A percentile compares a stretch with the other conserved stretches of the same genome.
phyloP scores from a whole-genome alignment of 345 rosid species.

The Aquilaria sinensis region DNA sequence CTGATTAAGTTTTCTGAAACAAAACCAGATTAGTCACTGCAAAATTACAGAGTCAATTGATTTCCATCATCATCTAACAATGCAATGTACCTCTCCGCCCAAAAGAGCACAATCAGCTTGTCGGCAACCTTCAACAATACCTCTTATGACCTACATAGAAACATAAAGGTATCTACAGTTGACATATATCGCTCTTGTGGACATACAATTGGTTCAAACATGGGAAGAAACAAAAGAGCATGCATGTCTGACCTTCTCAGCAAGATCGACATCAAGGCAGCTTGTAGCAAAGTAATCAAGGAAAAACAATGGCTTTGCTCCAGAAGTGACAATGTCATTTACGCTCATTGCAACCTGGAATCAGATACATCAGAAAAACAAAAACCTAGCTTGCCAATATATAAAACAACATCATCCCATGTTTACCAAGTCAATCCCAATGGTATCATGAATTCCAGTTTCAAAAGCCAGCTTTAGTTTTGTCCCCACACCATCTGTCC shows the following conservation, averaged over 20 bases:
- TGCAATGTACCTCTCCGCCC: conserved; percentile 81
- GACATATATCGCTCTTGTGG: not conserved
- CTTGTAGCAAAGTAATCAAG: conserved; percentile 96
- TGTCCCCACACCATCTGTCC: conserved; percentile 99
- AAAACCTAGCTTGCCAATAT: not conserved
- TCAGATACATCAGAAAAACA: not conserved
- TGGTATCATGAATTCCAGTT: conserved; percentile 81
- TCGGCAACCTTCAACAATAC: conserved; percentile 86
- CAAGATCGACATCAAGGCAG: conserved; percentile 90
- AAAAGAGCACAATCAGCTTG: conserved; percentile 78
- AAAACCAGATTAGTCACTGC: not conserved
- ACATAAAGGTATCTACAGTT: conserved; percentile 1
- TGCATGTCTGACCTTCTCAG: conserved; percentile 62
- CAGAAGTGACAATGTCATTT: conserved; percentile 92
- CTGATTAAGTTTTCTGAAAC: not conserved
- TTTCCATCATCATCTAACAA: too few species aligned
- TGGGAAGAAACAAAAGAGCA: not conserved
- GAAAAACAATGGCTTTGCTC: conserved; percentile 90
- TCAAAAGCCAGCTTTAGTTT: conserved; percentile 93
- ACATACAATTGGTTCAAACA: not conserved
- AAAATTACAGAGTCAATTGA: too few species aligned
- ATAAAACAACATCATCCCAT: not conserved
- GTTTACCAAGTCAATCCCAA: conserved; percentile 88
- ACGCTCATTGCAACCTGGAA: conserved; percentile 95
- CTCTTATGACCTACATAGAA: conserved; percentile 67